A percentile compares a stretch with the other conserved stretches of the same genome.
These are phyloP conservation scores for Candolleomyces aberdarensis DNA, from an alignment of 768 basidiomycete species.

Conservation along the genomic window DNA sequence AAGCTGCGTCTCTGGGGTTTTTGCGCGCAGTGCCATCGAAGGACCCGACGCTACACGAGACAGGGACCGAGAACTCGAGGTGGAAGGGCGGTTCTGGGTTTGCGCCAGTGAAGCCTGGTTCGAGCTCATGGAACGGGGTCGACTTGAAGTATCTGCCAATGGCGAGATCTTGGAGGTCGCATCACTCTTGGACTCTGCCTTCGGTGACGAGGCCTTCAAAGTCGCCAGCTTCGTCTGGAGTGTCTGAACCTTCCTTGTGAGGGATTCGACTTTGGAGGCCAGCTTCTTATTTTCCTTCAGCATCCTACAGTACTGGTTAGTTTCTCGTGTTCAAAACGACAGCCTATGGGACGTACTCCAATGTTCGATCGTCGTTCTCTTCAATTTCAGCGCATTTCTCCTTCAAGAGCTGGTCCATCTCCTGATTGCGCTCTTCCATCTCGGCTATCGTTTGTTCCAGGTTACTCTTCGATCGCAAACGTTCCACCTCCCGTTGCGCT, in stretches of 20 bases:
- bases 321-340: constrained; percentile 3
- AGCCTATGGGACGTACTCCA: constrained; percentile 54
- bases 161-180: constrained; percentile 3
- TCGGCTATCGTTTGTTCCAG: constrained; percentile 54
- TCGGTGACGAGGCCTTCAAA: constrained; percentile 30
- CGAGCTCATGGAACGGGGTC: constrained; percentile 23
- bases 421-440: constrained; percentile 65
- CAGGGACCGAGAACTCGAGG: constrained; percentile 17
- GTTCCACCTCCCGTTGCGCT: constrained; percentile 54
- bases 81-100: constrained; percentile 14
- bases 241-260: constrained; percentile 70
- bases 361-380: constrained; percentile 76
- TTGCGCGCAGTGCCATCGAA: constrained; percentile 41
- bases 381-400: constrained; percentile 77
- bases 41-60: constrained; percentile 38
- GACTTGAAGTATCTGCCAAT: constrained; percentile 11
- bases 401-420: constrained; percentile 72
- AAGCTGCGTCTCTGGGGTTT: constrained; percentile 53
- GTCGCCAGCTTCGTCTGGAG: constrained; percentile 65
- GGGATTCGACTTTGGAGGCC: constrained; percentile 60
- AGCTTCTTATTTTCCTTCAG: constrained; percentile 82
- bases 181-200: constrained; percentile 18
- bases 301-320: constrained; percentile 42
- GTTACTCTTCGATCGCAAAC: constrained; percentile 50
- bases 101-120: constrained; percentile 14